Conservation (phyloP, 2,329 filamentous ascomycete genomes). For the Diaporthe australafricana region DNA sequence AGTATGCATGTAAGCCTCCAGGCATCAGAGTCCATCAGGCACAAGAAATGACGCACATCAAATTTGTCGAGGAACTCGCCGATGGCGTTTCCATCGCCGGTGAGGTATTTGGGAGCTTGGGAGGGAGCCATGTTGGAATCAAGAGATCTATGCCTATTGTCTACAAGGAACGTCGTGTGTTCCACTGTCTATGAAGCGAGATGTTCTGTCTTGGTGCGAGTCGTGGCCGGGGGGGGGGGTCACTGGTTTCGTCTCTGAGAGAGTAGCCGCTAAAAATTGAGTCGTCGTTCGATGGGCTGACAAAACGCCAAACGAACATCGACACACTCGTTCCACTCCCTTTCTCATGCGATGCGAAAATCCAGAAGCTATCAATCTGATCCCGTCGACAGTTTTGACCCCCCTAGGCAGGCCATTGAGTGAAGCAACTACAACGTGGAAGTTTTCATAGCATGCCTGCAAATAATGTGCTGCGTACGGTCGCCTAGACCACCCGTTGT, state of each 20-base stretch:
- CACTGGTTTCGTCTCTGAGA: background rate
- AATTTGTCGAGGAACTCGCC: constrained; percentile 89
- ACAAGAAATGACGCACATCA: constrained; percentile 75
- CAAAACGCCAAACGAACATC: background rate
- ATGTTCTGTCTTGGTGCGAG: background rate
- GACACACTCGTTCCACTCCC: background rate
- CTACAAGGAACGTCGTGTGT: background rate
- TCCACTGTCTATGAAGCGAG: background rate
- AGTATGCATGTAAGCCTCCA: constrained; percentile 32
- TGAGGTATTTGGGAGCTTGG: constrained; percentile 73
- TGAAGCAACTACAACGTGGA: background rate
- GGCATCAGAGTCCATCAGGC: background rate
- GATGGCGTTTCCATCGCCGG: constrained; percentile 81
- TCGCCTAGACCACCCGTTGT: too few relatives aligned
- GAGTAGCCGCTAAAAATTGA: constrained; percentile 15
- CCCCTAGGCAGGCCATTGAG: background rate
- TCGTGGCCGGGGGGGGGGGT: constrained; percentile 3
- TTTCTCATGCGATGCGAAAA: background rate
- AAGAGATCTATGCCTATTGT: constrained; percentile 9
- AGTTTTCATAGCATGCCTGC: background rate
- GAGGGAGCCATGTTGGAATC: constrained; percentile 44
- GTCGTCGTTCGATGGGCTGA: constrained; percentile 12
- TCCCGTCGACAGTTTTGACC: background rate
- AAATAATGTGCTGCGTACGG: background rate
- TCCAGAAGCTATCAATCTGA: background rate